phyloP scores from a whole-genome alignment of 2,329 filamentous ascomycete species.

The Talaromyces rugulosus region DNA sequence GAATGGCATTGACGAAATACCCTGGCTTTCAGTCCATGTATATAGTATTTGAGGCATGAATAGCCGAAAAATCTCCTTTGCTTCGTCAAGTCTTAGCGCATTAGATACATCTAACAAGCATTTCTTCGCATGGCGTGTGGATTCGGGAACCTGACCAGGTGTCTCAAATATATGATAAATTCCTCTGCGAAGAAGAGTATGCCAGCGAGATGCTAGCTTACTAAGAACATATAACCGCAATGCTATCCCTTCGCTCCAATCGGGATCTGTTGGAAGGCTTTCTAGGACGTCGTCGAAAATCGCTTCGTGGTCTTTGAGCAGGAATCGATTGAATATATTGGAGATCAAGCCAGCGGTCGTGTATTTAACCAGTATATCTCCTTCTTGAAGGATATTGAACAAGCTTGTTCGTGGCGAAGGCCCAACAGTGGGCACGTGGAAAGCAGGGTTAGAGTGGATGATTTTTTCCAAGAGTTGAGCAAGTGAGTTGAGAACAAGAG shows the following conservation, averaged over 20 bases:
- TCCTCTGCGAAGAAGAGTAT: conserved; percentile 77
- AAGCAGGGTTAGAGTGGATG: conserved; percentile 62
- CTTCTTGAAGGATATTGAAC: conserved; percentile 65
- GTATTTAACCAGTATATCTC: conserved; percentile 69
- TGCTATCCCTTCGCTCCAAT: conserved; percentile 76
- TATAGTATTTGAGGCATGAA: conserved; percentile 88
- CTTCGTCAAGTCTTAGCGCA: conserved; percentile 60
- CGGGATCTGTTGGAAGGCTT: conserved; percentile 68
- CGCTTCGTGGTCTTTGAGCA: conserved; percentile 77
- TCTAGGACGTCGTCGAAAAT: conserved; percentile 81
- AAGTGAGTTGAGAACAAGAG: conserved; percentile 63
- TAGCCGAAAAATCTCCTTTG: conserved; percentile 70
- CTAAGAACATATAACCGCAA: conserved; percentile 73
- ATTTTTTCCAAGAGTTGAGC: conserved; percentile 66
- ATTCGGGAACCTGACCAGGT: conserved; percentile 65
- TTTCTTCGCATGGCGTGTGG: conserved; percentile 65
- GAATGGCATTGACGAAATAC: conserved; percentile 71
- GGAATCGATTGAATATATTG: conserved; percentile 72
- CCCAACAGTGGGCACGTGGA: conserved; percentile 56
- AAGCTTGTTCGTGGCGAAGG: conserved; percentile 67
- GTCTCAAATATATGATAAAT: conserved; percentile 95
- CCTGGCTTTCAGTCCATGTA: conserved; percentile 73
- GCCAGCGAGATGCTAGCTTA: conserved; percentile 75
- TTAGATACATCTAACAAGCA: conserved; percentile 66
- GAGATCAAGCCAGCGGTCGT: conserved; percentile 67